Conservation (phyloP, 106 monocot genomes). For the Apostasia shenzhenica region DNA sequence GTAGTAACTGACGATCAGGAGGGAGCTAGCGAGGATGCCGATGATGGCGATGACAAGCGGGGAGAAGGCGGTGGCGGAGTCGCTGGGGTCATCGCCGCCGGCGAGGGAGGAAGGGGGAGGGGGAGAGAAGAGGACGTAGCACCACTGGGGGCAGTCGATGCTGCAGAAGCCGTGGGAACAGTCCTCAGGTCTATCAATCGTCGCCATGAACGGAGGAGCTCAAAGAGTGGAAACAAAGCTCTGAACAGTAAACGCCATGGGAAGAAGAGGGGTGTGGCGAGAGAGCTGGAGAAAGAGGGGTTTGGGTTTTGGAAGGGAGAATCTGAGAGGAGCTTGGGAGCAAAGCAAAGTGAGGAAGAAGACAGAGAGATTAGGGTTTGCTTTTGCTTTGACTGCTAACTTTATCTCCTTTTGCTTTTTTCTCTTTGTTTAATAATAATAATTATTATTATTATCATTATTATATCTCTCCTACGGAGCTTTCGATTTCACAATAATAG, state of each 20-base stretch:
- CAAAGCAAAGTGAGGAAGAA: constrained; percentile 38
- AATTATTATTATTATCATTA: no score
- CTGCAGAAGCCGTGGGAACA: constrained; percentile 58
- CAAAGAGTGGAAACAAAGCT: background rate
- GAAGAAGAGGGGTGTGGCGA: background rate
- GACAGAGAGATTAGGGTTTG: background rate
- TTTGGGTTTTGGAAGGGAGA: background rate
- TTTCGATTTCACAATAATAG: no score
- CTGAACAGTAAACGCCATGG: no score
- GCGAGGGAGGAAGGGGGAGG: constrained; percentile 35
- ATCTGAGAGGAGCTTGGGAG: constrained; percentile 17
- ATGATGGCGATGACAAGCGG: constrained; percentile 92
- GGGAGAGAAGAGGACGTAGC: constrained; percentile 53
- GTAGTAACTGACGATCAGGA: constrained; percentile 77
- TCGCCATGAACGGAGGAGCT: constrained; percentile 17
- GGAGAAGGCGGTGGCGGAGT: constrained; percentile 38
- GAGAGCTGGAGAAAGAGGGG: background rate
- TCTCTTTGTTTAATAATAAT: background rate
- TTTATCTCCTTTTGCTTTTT: background rate
- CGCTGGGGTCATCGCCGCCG: constrained; percentile 16
- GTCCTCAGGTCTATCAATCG: constrained; percentile 4
- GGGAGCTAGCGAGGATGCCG: constrained; percentile 65
- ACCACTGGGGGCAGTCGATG: constrained; percentile 74
- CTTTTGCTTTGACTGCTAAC: constrained; percentile 12
- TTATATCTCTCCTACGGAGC: no score